These are phyloP conservation scores for Erodium trifolium DNA, from an alignment of 441 rosid species.

Conservation along the genomic window DNA sequence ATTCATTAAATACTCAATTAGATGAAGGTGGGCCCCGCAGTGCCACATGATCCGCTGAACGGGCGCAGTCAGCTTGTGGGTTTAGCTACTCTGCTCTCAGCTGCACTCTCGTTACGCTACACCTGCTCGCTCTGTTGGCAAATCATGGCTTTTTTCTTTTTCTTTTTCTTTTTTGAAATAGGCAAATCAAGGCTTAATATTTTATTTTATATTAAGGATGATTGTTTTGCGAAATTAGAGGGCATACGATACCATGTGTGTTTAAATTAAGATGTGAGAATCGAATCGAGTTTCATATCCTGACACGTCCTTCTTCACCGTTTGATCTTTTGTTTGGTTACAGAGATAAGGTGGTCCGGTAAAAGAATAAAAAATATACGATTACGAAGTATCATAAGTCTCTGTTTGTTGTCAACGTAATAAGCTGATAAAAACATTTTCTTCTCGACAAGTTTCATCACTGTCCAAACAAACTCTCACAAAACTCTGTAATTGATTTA, in stretches of 20 bases:
- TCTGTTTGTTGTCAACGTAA: too few relatives aligned
- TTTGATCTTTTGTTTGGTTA: background rate
- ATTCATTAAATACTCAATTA: too few relatives aligned
- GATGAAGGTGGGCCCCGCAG: background rate
- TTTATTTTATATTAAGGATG: too few relatives aligned
- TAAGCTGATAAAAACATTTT: too few relatives aligned
- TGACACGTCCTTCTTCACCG: background rate
- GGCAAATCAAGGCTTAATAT: too few relatives aligned
- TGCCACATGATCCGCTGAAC: slow-evolving; percentile 2
- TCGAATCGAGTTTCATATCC: background rate
- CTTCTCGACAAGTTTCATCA: too few relatives aligned
- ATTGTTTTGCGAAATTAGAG: background rate
- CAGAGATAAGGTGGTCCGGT: background rate
- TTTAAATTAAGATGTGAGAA: background rate
- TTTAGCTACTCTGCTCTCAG: background rate
- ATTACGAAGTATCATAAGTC: too few relatives aligned
- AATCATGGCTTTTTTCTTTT: too few relatives aligned
- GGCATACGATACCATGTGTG: too few relatives aligned
- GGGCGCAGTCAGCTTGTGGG: slow-evolving; percentile 5
- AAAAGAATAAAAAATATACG: background rate
- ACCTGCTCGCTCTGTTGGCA: background rate
- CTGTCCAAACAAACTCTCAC: too few relatives aligned
- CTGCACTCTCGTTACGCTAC: background rate
- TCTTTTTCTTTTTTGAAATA: too few relatives aligned
- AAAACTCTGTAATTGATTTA: too few relatives aligned